Base-by-base conservation (phyloP, 1,284 basidiomycete genomes). In the Ustilago trichophora region DNA sequence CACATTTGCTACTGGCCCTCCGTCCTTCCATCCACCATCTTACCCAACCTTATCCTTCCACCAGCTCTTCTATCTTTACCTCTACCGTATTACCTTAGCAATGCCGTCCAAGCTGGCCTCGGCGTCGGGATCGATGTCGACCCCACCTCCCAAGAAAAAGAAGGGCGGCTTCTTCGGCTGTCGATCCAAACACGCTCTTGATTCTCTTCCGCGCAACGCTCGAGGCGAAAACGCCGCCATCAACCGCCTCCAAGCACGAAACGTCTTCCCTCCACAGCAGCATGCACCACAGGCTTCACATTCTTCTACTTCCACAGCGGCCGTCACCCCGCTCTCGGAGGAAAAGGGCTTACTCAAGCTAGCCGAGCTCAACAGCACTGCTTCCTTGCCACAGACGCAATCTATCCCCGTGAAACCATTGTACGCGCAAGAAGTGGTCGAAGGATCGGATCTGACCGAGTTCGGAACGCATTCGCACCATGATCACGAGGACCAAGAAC, bases 151-250 rank as follows among this genome's bases (percentile, higher is more conserved):
- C 5, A 67, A 53, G 44, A 57, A 62, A 44, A 67, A 49, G 32
- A 56, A 52, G 31, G 52, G 52, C 16, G 58, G 65, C 35, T 58
- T 68, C 54, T 68, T 68, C 34, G 65, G 69, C 25, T 72, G 69
- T 34, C 49, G 60, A 10, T 72, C 69, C 21, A 59, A 68, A 22
- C 40, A 49, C 21, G 69, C 69, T 8, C 66, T 72, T 34, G 69
- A 72, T 27, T 72, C 69, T 3, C 45, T 72, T 2, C 69, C 69
- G 0, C 48, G 69, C 15, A 55, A 64, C 18, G 60, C 65, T 9
- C 45, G 69, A 25, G 69, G 69, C 13, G 40, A 49, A 29, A 51
- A 53, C 5, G 69, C 69, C 0, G 69, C 69, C n/a, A 60, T 72
- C 24, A 34, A 69, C 24, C 57, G 60, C 10, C 53, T 72, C 13